A percentile compares a stretch with the other conserved stretches of the same genome.
Evolutionary conservation across 2,329 filamentous ascomycete genomes (phyloP).

Genomic region (Aspergillus uvarum): DNA sequence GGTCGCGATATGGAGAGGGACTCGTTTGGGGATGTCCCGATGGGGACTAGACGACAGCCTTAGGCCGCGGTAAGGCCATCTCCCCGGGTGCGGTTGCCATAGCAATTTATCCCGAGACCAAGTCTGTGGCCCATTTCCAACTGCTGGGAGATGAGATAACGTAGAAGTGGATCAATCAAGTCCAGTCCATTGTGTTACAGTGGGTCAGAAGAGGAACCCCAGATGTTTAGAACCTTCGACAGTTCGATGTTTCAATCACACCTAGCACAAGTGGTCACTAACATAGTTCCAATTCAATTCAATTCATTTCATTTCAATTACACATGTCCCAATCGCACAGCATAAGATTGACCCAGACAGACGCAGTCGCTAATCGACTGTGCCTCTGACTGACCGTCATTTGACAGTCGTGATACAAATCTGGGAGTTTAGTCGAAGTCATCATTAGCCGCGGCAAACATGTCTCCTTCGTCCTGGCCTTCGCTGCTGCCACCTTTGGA

Average conservation of each 20-base stretch:
- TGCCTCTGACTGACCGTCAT: not conserved
- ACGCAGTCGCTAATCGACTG: not conserved
- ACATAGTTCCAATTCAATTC: not conserved
- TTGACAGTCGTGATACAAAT: not conserved
- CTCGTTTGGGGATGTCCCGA: conserved; percentile 29
- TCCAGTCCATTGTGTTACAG: not conserved
- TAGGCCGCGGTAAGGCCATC: conserved; percentile 15
- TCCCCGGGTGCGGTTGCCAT: conserved; percentile 26
- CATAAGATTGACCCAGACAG: not conserved
- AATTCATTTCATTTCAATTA: not conserved
- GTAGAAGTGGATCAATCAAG: not conserved
- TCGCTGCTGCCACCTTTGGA: conserved; percentile 21
- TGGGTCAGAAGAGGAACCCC: not conserved
- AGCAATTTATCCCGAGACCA: conserved; percentile 21
- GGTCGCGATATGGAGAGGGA: not conserved
- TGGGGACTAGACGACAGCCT: conserved; percentile 21
- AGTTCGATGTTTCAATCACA: not conserved
- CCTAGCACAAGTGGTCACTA: not conserved
- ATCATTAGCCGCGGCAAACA: conserved; percentile 31
- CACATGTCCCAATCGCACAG: not conserved
- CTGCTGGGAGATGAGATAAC: not conserved
- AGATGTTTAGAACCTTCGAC: not conserved
- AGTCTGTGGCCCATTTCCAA: no score
- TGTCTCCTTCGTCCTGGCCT: conserved; percentile 29
- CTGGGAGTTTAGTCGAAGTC: conserved; percentile 29